Conservation (phyloP, 306 rosid genomes). For the Cicer bijugum region DNA sequence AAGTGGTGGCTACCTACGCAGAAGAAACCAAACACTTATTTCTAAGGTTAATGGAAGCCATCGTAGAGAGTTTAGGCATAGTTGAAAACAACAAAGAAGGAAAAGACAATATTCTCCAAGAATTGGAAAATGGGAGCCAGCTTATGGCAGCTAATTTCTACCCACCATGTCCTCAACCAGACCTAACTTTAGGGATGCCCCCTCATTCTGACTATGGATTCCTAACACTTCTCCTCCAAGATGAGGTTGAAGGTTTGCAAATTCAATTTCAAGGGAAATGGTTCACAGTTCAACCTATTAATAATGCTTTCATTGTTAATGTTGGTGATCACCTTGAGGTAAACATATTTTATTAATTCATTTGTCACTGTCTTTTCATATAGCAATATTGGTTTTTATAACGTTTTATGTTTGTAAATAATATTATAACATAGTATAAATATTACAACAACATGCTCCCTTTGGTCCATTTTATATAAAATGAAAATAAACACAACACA, state of each 20-base stretch:
- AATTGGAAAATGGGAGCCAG: conserved; percentile 81
- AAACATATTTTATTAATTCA: neutral
- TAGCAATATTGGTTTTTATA: too few species aligned
- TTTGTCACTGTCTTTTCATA: too few species aligned
- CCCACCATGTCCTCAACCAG: conserved; percentile 91
- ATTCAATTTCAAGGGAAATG: conserved; percentile 66
- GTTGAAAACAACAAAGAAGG: conserved; percentile 45
- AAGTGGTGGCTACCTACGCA: conserved; percentile 67
- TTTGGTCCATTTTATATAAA: too few species aligned
- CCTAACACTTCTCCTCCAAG: conserved; percentile 87
- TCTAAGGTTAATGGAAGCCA: conserved; percentile 61
- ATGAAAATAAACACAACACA: too few species aligned
- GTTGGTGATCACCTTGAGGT: conserved; percentile 98
- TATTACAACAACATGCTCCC: too few species aligned
- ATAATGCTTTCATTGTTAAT: conserved; percentile 77
- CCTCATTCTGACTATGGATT: conserved; percentile 96
- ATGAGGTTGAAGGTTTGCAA: conserved; percentile 79
- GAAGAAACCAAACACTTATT: conserved; percentile 64
- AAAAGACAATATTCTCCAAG: conserved; percentile 50
- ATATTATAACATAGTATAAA: too few species aligned
- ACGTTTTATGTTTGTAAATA: too few species aligned
- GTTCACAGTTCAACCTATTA: conserved; percentile 78
- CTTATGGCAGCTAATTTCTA: conserved; percentile 80
- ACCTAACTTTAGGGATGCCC: conserved; percentile 89
- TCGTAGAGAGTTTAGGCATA: conserved; percentile 69